Evolutionary conservation across 441 rosid species (phyloP).

Genomic region (Gossypium davidsonii): DNA sequence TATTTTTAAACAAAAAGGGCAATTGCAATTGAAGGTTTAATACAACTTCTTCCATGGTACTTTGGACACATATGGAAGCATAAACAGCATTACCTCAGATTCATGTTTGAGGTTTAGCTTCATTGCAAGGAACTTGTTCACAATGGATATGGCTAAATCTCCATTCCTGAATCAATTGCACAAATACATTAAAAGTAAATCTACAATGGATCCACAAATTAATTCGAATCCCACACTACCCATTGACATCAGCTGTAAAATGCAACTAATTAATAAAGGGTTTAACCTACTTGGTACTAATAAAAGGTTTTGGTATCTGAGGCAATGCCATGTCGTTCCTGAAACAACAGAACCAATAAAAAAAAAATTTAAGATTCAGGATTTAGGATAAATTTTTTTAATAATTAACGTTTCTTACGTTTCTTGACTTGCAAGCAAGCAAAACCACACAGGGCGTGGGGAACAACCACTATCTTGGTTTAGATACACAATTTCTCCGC

Average conservation of each 20-base stretch:
- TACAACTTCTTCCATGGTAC: no score
- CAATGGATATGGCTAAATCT: constrained; percentile 8
- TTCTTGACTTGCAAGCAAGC: constrained; percentile 13
- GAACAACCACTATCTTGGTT: background rate
- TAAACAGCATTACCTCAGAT: constrained; percentile 11
- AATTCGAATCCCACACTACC: background rate
- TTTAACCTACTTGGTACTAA: constrained; percentile 7
- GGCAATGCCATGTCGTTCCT: constrained; percentile 14
- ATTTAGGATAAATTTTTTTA: no score
- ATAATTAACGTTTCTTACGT: constrained; percentile 9
- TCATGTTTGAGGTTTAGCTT: constrained; percentile 18
- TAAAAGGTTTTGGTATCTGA: constrained; percentile 13
- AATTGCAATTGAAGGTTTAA: no score
- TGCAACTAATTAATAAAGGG: background rate
- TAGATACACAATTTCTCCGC: background rate
- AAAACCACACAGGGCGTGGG: constrained; percentile 14
- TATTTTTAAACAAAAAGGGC: no score
- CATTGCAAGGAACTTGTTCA: constrained; percentile 15
- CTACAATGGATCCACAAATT: background rate
- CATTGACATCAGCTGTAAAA: background rate
- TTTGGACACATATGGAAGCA: background rate
- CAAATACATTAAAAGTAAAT: background rate
- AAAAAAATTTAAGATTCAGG: background rate
- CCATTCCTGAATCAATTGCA: constrained; percentile 13
- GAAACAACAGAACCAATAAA: background rate